Conservation (phyloP, 441 rosid species). For the Macaranga tanarius region DNA sequence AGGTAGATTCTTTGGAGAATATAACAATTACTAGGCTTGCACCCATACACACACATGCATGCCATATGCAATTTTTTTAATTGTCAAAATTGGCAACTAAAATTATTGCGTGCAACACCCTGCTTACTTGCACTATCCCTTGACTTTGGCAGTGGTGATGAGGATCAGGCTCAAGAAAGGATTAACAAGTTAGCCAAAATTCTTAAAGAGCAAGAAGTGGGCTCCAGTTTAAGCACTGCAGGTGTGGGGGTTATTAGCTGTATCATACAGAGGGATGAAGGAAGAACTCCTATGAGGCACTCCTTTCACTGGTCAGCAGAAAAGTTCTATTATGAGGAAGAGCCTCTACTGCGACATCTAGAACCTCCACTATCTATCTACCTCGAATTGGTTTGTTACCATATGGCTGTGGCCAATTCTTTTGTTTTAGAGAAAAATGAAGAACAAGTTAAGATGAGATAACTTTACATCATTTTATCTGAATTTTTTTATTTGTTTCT, state of each 20-base stretch:
- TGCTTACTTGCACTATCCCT: constrained; percentile 25
- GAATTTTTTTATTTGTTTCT: constrained; percentile 25
- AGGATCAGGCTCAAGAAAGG: constrained; percentile 99
- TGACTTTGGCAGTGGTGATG: constrained; percentile 82
- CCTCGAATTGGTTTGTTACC: constrained; percentile 84
- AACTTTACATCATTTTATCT: constrained; percentile 9
- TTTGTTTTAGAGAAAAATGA: not conserved
- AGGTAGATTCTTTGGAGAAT: not conserved
- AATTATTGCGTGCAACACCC: not conserved
- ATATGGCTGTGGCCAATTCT: constrained; percentile 11
- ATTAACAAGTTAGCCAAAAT: constrained; percentile 88
- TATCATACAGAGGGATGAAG: constrained; percentile 99
- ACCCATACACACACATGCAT: not conserved
- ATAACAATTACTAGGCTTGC: not conserved
- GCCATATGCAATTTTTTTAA: constrained; percentile 2
- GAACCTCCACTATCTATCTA: constrained; percentile 97
- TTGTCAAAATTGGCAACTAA: constrained; percentile 3
- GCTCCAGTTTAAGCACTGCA: constrained; percentile 66
- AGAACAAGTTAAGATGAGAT: not conserved
- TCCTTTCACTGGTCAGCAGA: constrained; percentile 93
- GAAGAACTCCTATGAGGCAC: constrained; percentile 97
- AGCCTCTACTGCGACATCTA: constrained; percentile 88
- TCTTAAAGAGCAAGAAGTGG: constrained; percentile 82
- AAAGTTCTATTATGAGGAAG: constrained; percentile 80
- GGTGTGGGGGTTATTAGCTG: constrained; percentile 97